These are phyloP conservation scores for Geranomyces michiganensis DNA, from an alignment of 192 early-diverging fungal species.

Conservation along the genomic window DNA sequence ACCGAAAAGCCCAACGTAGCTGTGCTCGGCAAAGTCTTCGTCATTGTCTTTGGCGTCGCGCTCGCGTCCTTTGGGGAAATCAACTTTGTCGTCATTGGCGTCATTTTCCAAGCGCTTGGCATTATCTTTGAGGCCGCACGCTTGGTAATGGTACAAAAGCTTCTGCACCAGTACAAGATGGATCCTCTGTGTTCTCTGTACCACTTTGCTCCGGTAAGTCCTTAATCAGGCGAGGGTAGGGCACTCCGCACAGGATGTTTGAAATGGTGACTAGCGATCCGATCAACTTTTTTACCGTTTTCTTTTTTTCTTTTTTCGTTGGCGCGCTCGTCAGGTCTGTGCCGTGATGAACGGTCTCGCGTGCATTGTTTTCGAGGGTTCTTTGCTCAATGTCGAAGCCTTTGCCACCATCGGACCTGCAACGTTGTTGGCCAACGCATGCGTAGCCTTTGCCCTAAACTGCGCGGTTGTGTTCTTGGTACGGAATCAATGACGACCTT, in stretches of 20 bases:
- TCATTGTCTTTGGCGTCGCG: conserved; percentile 39
- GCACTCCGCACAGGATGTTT: no score
- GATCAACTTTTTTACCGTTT: conserved; percentile 12
- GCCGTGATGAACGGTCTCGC: conserved; percentile 43
- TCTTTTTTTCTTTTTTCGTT: background rate
- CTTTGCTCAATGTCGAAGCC: conserved; percentile 7
- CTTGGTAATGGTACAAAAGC: conserved; percentile 40
- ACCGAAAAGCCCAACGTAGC: conserved; percentile 27
- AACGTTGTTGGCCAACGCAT: conserved; percentile 34
- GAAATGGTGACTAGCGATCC: background rate
- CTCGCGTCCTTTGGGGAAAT: conserved; percentile 42
- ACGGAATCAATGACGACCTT: conserved; percentile 11
- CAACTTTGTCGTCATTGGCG: conserved; percentile 36
- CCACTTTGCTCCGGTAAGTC: conserved; percentile 44
- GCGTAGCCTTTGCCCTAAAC: conserved; percentile 40
- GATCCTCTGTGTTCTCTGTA: conserved; percentile 41
- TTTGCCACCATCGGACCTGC: conserved; percentile 24
- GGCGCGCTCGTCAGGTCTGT: conserved; percentile 45
- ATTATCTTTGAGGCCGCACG: conserved; percentile 36
- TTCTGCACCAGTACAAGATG: conserved; percentile 41
- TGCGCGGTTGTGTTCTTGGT: conserved; percentile 20
- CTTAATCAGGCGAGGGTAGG: background rate
- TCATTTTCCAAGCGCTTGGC: conserved; percentile 33
- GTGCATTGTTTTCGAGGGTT: conserved; percentile 31
- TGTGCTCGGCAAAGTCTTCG: conserved; percentile 30